Conservation (phyloP, 768 basidiomycete genomes). For the Rhizopogon roseolus region DNA sequence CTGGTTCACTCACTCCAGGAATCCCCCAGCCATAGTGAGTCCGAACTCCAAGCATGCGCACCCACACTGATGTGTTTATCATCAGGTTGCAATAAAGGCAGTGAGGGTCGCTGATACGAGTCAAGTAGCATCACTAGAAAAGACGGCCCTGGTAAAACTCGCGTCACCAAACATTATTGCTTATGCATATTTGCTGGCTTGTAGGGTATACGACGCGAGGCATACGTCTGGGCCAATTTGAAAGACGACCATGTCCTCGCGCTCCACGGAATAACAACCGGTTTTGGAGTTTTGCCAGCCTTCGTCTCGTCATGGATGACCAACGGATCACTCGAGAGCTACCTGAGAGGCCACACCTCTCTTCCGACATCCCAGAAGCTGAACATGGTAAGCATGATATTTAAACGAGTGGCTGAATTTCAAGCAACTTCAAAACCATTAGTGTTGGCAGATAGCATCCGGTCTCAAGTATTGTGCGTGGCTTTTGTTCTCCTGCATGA, state of each 20-base stretch:
- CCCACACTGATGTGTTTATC: neutral
- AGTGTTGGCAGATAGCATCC: constrained; percentile 21
- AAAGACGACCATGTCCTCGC: constrained; percentile 26
- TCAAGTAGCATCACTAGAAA: neutral
- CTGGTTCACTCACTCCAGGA: neutral
- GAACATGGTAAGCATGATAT: constrained; percentile 7
- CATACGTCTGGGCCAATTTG: constrained; percentile 25
- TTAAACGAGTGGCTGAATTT: no score
- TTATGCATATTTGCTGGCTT: neutral
- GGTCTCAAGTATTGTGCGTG: constrained; percentile 18
- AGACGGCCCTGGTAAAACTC: neutral
- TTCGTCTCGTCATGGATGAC: constrained; percentile 31
- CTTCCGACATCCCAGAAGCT: constrained; percentile 11
- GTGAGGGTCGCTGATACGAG: neutral
- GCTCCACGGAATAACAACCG: constrained; percentile 19
- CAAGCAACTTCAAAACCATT: neutral
- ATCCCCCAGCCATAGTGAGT: neutral
- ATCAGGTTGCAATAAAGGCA: neutral
- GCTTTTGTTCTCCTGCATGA: neutral
- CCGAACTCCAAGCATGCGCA: neutral
- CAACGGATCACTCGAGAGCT: constrained; percentile 25
- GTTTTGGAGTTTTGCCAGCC: constrained; percentile 23
- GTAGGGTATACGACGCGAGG: constrained; percentile 23
- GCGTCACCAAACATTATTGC: neutral
- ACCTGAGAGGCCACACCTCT: constrained; percentile 15